A percentile compares a stretch with the other conserved stretches of the same genome.
Evolutionary conservation across 805 yeast genomes (phyloP).

Genomic region (Ogataea trehalophila): DNA sequence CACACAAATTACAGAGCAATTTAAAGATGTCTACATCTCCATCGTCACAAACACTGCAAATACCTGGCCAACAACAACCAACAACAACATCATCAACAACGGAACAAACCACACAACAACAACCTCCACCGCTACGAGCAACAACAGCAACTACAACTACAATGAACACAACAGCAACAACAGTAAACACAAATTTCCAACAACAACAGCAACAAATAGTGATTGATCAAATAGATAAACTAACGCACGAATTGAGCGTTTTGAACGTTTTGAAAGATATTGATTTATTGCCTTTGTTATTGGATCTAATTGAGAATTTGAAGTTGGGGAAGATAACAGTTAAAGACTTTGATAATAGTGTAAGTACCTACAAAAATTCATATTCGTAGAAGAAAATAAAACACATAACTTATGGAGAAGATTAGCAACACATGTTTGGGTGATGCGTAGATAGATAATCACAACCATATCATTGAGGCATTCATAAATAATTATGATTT

Average conservation of each 20-base stretch:
- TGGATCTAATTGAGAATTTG: conserved; percentile 37
- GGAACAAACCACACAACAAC: no score
- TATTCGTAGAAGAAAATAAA: no score
- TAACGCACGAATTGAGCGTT: conserved; percentile 18
- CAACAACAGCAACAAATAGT: conserved; percentile 9
- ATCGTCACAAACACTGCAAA: neutral
- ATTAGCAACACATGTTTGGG: no score
- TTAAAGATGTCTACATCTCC: neutral
- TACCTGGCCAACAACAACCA: no score
- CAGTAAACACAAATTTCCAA: neutral
- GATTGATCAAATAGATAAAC: conserved; percentile 11
- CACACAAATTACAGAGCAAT: no score
- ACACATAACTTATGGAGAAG: no score
- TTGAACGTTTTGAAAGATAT: conserved; percentile 30
- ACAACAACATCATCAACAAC: no score
- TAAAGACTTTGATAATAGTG: conserved; percentile 39
- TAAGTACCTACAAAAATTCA: conserved; percentile 15
- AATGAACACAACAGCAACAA: neutral
- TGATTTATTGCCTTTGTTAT: conserved; percentile 36
- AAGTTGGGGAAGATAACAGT: conserved; percentile 37
- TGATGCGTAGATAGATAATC: no score
- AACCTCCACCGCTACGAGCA: no score
- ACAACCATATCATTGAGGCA: conserved; percentile 1
- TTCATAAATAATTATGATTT: no score
- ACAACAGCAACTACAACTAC: no score